Evolutionary conservation across 2,329 filamentous ascomycete species (phyloP), one percentile per base, ranked within the genome.

Genomic region (Trichoderma atroviride): DNA sequence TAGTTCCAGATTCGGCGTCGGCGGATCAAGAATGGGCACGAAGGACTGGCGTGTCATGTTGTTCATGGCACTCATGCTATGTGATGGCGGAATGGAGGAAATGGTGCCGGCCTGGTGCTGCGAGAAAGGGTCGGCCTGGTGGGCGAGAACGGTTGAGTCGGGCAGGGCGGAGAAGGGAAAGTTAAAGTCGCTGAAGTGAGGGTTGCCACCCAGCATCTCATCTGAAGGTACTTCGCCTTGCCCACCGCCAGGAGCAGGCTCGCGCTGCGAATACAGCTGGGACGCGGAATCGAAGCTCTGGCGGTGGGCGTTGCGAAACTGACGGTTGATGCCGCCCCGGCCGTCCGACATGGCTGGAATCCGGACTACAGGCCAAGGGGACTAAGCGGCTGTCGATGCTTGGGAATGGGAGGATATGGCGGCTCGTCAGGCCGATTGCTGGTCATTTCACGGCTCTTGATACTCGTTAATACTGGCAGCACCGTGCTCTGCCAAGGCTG

Each of bases 111-210:
- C 37, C 53, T 71, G 74, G 5, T 76, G 79, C 53, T 80, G 78
- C 22, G 79, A 75, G 53, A 85, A 78, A 52, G 78, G 76, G 53
- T 79, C 79, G 52, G 72, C 71, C 31, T 75, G 74, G 52, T 76
- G 53, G 61, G 74, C 70, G 68, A 74, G 66, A n/a, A 66, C 60
- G 63, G 69, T 70, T 19, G 78, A 74, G n/a, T 80, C 79, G 22
- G 76, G 69, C 35, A 78, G 74, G 71, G 71, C 76, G 69, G 76
- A 78, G 73, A 85, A 88, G 3, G 84, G 75, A 73, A 87, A 88
- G 27, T 83, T 78, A 74, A 87, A 88, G 71, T 86, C 83, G 71
- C 80, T 79, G 74, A 88, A 88, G 61, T 85, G 83, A 19, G 83
- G 77, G 35, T 40, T 50, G 40, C 80, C 73, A 71, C 86, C 83